Base-by-base conservation (phyloP, 129 eudicot species). In the Glebionis coronaria region DNA sequence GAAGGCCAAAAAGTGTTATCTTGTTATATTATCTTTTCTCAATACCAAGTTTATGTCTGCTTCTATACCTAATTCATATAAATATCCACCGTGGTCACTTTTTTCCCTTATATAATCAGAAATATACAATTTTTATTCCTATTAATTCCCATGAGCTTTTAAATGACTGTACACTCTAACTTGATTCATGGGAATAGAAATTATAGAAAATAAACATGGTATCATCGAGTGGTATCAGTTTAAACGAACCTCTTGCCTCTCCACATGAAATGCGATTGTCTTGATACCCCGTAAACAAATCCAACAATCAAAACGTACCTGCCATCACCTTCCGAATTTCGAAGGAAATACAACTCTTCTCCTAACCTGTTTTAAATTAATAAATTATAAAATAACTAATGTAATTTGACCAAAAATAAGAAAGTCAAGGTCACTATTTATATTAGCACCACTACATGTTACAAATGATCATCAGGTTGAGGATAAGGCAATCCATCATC, bases 231-330 rank as follows among this genome's bases (percentile, higher is more conserved):
- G 27, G 5, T 11, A 40, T 74, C 81, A 91, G 78, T 50, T 73
- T 19, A 12, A 76, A 52, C 19, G n/a, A 70, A 88, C 99, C 88
- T 93, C 93, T 86, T 93, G 99, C 82, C 87, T 93, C 75, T 93
- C 99, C 35, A 93, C 85, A 51, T 95, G 97, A 49, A 93, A 79
- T 21, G 88, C 97, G 97, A 93, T 89, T 31, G 99, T 93, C 78
- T n/a, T n/a, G n/a, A n/a, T n/a, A n/a, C n/a, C n/a, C n/a, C n/a
- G n/a, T n/a, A n/a, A n/a, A n/a, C n/a, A 89, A 28, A 93, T 70
- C 97, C 99, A 93, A 74, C 99, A 93, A 80, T 93, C 99, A 63
- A 93, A 93, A 44, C 97, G 95, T 28, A 97, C 95, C 69, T 89
- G 74, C 21, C 92, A n/a, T 95, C 65, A 19, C 99, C 99, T 73